phyloP scores from a whole-genome alignment of 306 rosid species.

The Ochetophila trinervis region DNA sequence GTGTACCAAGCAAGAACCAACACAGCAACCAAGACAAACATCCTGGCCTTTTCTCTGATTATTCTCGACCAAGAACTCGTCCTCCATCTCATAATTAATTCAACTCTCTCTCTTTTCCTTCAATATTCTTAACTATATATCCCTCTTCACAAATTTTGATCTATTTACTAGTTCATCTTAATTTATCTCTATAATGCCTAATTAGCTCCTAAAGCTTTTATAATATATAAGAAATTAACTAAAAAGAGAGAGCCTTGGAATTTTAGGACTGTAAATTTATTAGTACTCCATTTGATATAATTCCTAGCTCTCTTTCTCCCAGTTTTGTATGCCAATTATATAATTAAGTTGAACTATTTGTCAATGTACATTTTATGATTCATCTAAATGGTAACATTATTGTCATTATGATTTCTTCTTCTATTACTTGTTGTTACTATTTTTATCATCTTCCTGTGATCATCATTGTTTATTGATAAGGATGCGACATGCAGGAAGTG shows the following conservation, averaged over 20 bases:
- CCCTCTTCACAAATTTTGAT: neutral
- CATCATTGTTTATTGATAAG: constrained; percentile 13
- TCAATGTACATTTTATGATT: neutral
- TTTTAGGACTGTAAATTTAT: neutral
- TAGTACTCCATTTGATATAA: neutral
- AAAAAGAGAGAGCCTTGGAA: neutral
- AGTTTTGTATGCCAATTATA: neutral
- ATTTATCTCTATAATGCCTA: neutral
- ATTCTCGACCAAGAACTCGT: constrained; percentile 56
- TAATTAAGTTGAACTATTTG: too few species aligned
- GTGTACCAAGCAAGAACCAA: constrained; percentile 21
- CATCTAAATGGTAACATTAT: neutral
- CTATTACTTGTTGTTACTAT: neutral
- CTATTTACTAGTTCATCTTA: neutral
- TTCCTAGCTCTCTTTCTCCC: neutral
- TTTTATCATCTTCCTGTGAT: neutral
- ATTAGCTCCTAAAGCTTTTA: neutral
- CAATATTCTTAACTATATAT: neutral
- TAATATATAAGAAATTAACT: neutral
- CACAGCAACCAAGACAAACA: constrained; percentile 14
- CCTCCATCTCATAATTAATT: constrained; percentile 66
- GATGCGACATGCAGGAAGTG: constrained; percentile 30
- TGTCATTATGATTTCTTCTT: neutral
- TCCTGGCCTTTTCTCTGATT: constrained; percentile 47
- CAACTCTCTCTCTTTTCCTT: neutral